Evolutionary conservation across 148 eudicot genomes (phyloP).

Genomic region (Hydrangea macrophylla): DNA sequence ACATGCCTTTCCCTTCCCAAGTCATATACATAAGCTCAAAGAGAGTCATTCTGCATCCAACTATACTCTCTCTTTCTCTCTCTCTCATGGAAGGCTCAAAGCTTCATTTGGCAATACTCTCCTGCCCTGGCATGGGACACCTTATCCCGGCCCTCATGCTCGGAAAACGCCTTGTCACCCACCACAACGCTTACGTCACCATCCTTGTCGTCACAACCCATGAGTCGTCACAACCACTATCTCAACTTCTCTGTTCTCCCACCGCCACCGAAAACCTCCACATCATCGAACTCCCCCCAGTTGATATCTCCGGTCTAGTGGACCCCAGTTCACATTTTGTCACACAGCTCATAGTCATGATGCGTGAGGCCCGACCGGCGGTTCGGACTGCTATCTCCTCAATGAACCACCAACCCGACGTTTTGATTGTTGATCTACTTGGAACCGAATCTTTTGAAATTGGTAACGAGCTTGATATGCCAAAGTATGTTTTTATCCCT

Average conservation of each 20-base stretch:
- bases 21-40: too few species aligned
- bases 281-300: conserved; percentile 13
- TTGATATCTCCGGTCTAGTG: conserved; percentile 18
- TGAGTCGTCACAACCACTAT: background rate
- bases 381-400: conserved; percentile 6
- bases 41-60: background rate
- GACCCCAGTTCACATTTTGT: conserved; percentile 17
- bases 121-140: conserved; percentile 37
- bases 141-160: conserved; percentile 24
- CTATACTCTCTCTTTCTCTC: background rate
- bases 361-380: conserved; percentile 18
- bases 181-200: conserved; percentile 17
- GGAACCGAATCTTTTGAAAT: conserved; percentile 18
- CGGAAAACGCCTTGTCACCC: conserved; percentile 20
- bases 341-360: conserved; percentile 15
- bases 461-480: background rate
- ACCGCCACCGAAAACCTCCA: background rate
- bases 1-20: too few species aligned
- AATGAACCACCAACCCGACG: conserved; percentile 16
- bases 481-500: background rate
- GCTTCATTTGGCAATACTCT: conserved; percentile 19
- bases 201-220: conserved; percentile 2
- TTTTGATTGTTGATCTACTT: conserved; percentile 18
- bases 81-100: background rate
- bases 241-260: background rate